A percentile compares a stretch with the other conserved stretches of the same genome.
Evolutionary conservation across 2,329 filamentous ascomycete genomes (phyloP).

Genomic region (Bipolaris bicolor): DNA sequence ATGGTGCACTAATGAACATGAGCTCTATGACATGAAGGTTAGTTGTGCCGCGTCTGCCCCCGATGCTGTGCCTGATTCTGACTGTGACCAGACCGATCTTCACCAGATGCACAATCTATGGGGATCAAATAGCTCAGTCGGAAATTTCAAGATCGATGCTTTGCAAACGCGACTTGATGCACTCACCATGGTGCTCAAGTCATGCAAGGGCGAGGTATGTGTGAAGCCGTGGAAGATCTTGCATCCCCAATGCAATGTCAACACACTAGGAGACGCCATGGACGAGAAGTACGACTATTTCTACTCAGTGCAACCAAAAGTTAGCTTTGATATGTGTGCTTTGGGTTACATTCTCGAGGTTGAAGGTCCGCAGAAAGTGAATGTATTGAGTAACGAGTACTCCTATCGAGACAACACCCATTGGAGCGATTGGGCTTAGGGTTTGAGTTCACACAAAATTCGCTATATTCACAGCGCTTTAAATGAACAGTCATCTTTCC

Average conservation of each 20-base stretch:
- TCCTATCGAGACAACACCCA: background rate
- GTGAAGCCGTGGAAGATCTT: background rate
- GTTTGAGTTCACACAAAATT: too few relatives aligned
- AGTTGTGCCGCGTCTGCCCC: background rate
- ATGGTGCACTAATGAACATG: background rate
- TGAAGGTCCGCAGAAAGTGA: background rate
- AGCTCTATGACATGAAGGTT: background rate
- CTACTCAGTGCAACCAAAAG: background rate
- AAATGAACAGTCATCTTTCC: too few relatives aligned
- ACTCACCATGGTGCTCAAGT: background rate
- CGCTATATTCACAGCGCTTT: too few relatives aligned
- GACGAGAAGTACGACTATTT: background rate
- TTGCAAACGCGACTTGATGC: background rate
- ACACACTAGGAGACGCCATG: background rate
- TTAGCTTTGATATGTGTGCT: background rate
- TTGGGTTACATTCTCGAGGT: slow-evolving; percentile 1
- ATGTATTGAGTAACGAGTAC: background rate
- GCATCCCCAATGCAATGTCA: background rate
- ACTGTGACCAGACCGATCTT: background rate
- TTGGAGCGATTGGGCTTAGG: background rate
- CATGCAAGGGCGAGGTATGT: slow-evolving; percentile 2
- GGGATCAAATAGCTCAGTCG: background rate
- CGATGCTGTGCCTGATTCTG: background rate
- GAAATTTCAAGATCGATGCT: background rate
- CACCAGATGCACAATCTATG: background rate